Evolutionary conservation across 257 asterid species (phyloP).

Genomic region (Lycium barbarum): DNA sequence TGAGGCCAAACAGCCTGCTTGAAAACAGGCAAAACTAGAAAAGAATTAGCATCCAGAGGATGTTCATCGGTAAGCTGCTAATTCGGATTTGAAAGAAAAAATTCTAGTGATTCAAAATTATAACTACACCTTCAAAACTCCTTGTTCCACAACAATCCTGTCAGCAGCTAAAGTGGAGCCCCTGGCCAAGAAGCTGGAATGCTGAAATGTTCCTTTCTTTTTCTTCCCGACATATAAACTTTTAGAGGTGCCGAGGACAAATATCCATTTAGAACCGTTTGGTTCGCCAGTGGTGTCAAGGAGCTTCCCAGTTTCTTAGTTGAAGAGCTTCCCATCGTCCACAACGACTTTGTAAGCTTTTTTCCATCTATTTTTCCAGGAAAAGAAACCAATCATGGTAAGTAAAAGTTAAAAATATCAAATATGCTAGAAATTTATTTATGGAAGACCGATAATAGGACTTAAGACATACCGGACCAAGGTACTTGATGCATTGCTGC

Average conservation of each 20-base stretch:
- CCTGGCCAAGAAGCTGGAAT: constrained; percentile 90
- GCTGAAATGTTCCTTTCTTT: constrained; percentile 83
- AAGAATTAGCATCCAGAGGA: constrained; percentile 16
- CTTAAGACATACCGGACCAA: constrained; percentile 70
- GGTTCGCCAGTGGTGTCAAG: constrained; percentile 65
- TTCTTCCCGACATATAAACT: constrained; percentile 81
- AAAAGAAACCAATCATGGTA: constrained; percentile 2
- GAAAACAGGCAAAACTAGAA: not conserved
- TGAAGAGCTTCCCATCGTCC: constrained; percentile 70
- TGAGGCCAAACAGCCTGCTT: constrained; percentile 96
- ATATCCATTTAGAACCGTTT: constrained; percentile 85
- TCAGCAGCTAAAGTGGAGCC: constrained; percentile 95
- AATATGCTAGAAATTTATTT: not conserved
- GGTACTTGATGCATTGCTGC: constrained; percentile 93
- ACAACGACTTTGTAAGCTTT: constrained; percentile 69
- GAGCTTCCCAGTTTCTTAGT: constrained; percentile 61
- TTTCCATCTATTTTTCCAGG: constrained; percentile 60
- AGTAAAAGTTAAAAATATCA: not conserved
- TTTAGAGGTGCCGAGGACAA: constrained; percentile 83
- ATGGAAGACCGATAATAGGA: constrained; percentile 12
- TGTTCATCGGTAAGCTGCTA: not conserved
- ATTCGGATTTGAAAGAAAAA: not conserved
- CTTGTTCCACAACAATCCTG: constrained; percentile 75
- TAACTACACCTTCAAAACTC: constrained; percentile 64
- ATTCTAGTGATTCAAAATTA: not conserved